phyloP scores from a whole-genome alignment of 2,329 filamentous ascomycete species.

The Emergomyces orientalis region DNA sequence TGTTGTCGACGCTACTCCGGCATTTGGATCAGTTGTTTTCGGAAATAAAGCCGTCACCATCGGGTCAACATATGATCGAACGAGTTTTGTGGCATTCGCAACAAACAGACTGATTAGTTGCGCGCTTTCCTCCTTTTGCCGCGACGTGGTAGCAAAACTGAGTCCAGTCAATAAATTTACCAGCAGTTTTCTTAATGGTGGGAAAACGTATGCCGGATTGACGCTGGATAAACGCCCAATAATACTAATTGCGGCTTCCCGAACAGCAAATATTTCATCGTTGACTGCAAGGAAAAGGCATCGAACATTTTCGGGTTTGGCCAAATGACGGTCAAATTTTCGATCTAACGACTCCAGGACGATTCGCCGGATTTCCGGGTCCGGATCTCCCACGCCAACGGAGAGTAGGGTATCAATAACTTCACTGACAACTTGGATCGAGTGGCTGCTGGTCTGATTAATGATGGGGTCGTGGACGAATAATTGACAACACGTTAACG shows the following conservation, averaged over 20 bases:
- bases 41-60: constrained; percentile 88
- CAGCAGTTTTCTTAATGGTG: constrained; percentile 84
- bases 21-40: constrained; percentile 75
- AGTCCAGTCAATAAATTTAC: constrained; percentile 95
- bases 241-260: constrained; percentile 91
- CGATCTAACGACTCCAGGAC: constrained; percentile 83
- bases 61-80: constrained; percentile 93
- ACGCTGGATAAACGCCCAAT: constrained; percentile 84
- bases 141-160: constrained; percentile 86
- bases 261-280: constrained; percentile 83
- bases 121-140: constrained; percentile 94
- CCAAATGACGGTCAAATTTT: constrained; percentile 92
- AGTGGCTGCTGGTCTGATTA: constrained; percentile 93
- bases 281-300: constrained; percentile 93
- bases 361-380: constrained; percentile 77
- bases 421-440: constrained; percentile 92
- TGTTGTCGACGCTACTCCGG: constrained; percentile 89
- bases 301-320: constrained; percentile 93
- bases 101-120: constrained; percentile 87
- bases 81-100: constrained; percentile 81
- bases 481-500: constrained; percentile 93
- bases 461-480: constrained; percentile 96
- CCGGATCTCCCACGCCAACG: constrained; percentile 84
- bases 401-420: constrained; percentile 95
- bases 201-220: constrained; percentile 96